phyloP scores from a whole-genome alignment of 371 early-diverging fungal genomes.

The Mucor ambiguus region DNA sequence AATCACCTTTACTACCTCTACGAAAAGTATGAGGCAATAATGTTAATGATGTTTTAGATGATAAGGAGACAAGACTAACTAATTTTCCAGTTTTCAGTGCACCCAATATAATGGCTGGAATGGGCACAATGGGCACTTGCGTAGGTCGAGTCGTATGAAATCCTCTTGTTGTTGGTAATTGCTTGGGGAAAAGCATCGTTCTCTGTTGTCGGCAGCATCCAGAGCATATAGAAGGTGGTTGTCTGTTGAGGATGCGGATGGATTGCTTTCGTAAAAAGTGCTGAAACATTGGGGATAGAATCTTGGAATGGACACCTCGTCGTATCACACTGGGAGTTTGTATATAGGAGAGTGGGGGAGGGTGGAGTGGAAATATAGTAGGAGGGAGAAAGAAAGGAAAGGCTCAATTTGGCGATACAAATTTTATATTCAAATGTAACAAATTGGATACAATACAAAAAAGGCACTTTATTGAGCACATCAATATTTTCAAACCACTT shows the following conservation, averaged over 20 bases:
- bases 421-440: slow-evolving; percentile 8
- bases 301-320: slow-evolving; percentile 19
- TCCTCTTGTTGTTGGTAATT: neutral
- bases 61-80: slow-evolving; percentile 48
- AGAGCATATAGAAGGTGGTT: slow-evolving; percentile 8
- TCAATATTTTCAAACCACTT: neutral
- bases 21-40: slow-evolving; percentile 52
- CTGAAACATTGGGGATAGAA: slow-evolving; percentile 5
- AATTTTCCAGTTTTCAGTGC: slow-evolving; percentile 48
- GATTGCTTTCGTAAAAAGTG: neutral
- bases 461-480: neutral
- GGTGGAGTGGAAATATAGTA: neutral
- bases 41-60: slow-evolving; percentile 51
- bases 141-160: slow-evolving; percentile 40
- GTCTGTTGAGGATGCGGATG: neutral
- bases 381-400: neutral
- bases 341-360: neutral
- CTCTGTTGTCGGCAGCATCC: slow-evolving; percentile 8
- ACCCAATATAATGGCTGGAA: slow-evolving; percentile 38
- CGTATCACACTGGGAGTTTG: slow-evolving; percentile 12
- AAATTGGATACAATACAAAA: neutral
- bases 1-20: slow-evolving; percentile 19
- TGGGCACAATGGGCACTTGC: slow-evolving; percentile 41
- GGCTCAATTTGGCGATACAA: neutral
- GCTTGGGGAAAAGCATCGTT: neutral